These are phyloP conservation scores for Colletotrichum sp. DNA, from an alignment of 2,329 filamentous ascomycete genomes.

Conservation along the genomic window DNA sequence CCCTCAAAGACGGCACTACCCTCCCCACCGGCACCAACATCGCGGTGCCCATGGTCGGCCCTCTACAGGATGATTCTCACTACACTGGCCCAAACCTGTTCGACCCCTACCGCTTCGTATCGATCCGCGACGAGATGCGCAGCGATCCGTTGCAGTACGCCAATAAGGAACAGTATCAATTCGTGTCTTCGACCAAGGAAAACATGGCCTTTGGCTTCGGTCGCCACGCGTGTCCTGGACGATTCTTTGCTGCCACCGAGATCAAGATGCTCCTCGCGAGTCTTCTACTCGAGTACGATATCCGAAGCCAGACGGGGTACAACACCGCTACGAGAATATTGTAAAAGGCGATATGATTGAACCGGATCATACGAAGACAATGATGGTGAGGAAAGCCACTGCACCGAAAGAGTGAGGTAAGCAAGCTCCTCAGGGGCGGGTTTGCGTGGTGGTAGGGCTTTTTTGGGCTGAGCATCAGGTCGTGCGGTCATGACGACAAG, in stretches of 20 bases:
- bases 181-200: slow-evolving; percentile 40
- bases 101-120: neutral
- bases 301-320: slow-evolving; percentile 18
- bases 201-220: slow-evolving; percentile 41
- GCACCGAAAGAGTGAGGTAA: neutral
- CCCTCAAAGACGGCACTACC: slow-evolving; percentile 57
- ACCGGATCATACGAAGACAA: neutral
- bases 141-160: neutral
- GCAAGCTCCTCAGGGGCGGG: neutral
- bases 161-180: slow-evolving; percentile 29
- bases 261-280: slow-evolving; percentile 47
- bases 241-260: slow-evolving; percentile 49
- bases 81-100: slow-evolving; percentile 35
- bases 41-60: slow-evolving; percentile 41
- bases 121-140: neutral
- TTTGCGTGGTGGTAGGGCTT: neutral
- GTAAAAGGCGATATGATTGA: neutral
- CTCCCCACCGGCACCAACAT: slow-evolving; percentile 48
- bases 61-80: slow-evolving; percentile 36
- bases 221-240: slow-evolving; percentile 43
- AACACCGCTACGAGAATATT: neutral
- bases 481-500: neutral
- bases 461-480: neutral
- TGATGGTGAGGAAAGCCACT: neutral
- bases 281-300: slow-evolving; percentile 44